Conservation (phyloP, 129 eudicot genomes). For the sunflower (Helianthus annuus) region HanXRQr2.0-SUNRISE NC_035446.2:1497103-1497602, state of each 20-base stretch:
- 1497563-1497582: conserved; percentile 39
- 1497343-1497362: neutral
- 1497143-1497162: too few species aligned
- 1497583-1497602: conserved; percentile 32
- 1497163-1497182: too few species aligned
- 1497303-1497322: too few species aligned
- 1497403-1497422: conserved; percentile 16
- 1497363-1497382: neutral
- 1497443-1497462: conserved; percentile 30
- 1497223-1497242: too few species aligned
- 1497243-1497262: too few species aligned
- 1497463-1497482: conserved; percentile 22
- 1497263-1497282: too few species aligned
- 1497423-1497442: conserved; percentile 26
- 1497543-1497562: conserved; percentile 61
- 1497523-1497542: conserved; percentile 25
- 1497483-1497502: conserved; percentile 27
- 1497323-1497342: too few species aligned
- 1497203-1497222: too few species aligned
- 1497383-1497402: conserved; percentile 5
- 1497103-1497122: too few species aligned
- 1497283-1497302: too few species aligned
- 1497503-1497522: conserved; percentile 24
- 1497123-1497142: too few species aligned
- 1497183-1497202: too few species aligned